These are phyloP conservation scores for Cairneyella variabilis DNA, from an alignment of 495 filamentous ascomycete genomes.

Conservation along the genomic window DNA sequence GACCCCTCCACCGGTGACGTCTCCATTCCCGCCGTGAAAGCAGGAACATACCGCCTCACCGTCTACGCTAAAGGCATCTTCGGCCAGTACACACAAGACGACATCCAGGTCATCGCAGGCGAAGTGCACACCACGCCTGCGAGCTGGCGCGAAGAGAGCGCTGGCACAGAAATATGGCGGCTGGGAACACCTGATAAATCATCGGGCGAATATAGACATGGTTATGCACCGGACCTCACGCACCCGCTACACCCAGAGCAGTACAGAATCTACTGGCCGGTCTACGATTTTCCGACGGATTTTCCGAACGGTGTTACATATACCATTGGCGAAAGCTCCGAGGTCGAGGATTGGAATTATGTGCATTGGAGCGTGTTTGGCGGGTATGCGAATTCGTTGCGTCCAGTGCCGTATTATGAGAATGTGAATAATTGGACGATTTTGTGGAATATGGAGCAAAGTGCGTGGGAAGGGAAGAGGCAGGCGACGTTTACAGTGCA, in stretches of 20 bases:
- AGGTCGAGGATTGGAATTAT: constrained; percentile 44
- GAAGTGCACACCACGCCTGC: constrained; percentile 29
- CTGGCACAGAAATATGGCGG: constrained; percentile 51
- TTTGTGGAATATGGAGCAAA: constrained; percentile 38
- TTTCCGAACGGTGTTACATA: constrained; percentile 50
- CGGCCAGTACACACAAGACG: constrained; percentile 45
- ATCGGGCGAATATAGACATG: constrained; percentile 50
- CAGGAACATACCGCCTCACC: constrained; percentile 51
- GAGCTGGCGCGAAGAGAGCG: constrained; percentile 44
- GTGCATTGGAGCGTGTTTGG: constrained; percentile 55
- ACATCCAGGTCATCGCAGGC: constrained; percentile 34
- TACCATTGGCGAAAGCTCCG: constrained; percentile 44
- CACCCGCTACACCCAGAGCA: constrained; percentile 45
- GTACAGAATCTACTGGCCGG: constrained; percentile 52
- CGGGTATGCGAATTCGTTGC: constrained; percentile 30
- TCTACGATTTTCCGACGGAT: constrained; percentile 49
- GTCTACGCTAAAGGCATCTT: constrained; percentile 56
- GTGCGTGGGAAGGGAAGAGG: constrained; percentile 22
- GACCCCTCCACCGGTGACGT: constrained; percentile 37
- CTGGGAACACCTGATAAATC: constrained; percentile 53
- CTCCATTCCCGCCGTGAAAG: constrained; percentile 43
- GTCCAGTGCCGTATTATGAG: constrained; percentile 26
- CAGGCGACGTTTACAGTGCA: constrained; percentile 52
- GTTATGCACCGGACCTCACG: constrained; percentile 36
- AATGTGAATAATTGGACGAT: constrained; percentile 52